These are phyloP conservation scores for Senna siamea DNA, from an alignment of 306 rosid genomes.

Conservation along the genomic window DNA sequence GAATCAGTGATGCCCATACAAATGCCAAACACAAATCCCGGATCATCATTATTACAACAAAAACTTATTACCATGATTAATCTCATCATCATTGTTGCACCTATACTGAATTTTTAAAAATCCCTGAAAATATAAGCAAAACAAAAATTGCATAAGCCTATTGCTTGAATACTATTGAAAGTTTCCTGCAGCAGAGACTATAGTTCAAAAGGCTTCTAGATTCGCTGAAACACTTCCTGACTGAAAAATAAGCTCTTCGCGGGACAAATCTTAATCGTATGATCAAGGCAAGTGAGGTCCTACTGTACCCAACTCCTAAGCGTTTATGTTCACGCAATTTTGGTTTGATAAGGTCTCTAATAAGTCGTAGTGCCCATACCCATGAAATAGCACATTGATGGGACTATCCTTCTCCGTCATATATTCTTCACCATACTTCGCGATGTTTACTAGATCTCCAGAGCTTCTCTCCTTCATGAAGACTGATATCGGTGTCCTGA, in stretches of 20 bases:
- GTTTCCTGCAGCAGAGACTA: conserved; percentile 38
- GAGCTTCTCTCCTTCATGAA: conserved; percentile 73
- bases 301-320: conserved; percentile 40
- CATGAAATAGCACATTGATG: conserved; percentile 87
- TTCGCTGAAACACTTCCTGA: conserved; percentile 18
- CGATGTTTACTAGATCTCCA: conserved; percentile 67
- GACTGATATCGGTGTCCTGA: conserved; percentile 81
- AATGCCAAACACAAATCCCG: not conserved
- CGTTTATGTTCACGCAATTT: conserved; percentile 42
- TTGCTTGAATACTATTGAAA: conserved; percentile 42
- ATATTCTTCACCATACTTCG: conserved; percentile 84
- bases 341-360: conserved; percentile 58
- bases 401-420: conserved; percentile 55
- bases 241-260: conserved; percentile 30
- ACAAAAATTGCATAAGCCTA: conserved; percentile 46
- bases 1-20: not conserved
- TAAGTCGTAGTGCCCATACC: conserved; percentile 92
- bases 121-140: not conserved
- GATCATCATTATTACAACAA: conserved; percentile 6
- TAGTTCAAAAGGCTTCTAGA: conserved; percentile 19
- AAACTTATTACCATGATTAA: not conserved
- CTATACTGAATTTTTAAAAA: conserved; percentile 26
- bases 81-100: not conserved
- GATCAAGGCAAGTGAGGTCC: conserved; percentile 23
- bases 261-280: conserved; percentile 32